phyloP scores from a whole-genome alignment of 2,329 filamentous ascomycete genomes.

The Penicillium frequentans region DNA sequence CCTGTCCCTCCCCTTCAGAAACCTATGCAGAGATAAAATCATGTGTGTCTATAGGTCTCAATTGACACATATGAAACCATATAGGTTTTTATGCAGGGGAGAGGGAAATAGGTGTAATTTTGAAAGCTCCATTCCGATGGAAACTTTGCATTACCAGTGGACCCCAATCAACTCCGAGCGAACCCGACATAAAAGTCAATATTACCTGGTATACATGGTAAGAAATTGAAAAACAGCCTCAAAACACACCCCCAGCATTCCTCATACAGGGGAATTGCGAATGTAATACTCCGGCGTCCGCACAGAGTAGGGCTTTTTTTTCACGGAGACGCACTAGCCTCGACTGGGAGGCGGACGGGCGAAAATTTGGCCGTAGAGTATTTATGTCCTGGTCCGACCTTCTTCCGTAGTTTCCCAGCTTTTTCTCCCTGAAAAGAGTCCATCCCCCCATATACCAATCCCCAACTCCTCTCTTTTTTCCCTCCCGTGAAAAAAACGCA shows the following conservation, averaged over 20 bases:
- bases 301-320: slow-evolving; percentile 33
- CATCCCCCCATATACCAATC: slow-evolving; percentile 24
- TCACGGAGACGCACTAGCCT: slow-evolving; percentile 29
- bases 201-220: slow-evolving; percentile 2
- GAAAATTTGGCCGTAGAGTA: slow-evolving; percentile 41
- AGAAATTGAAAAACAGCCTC: slow-evolving; percentile 17
- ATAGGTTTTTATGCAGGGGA: slow-evolving; percentile 4
- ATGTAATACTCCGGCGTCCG: slow-evolving; percentile 21
- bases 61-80: slow-evolving; percentile 1
- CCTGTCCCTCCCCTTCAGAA: background rate
- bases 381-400: slow-evolving; percentile 34
- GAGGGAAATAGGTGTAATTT: background rate
- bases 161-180: slow-evolving; percentile 9
- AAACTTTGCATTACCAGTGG: background rate
- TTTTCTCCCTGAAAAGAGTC: slow-evolving; percentile 36
- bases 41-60: background rate
- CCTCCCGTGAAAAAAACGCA: slow-evolving; percentile 19
- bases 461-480: slow-evolving; percentile 25
- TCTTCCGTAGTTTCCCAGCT: slow-evolving; percentile 36
- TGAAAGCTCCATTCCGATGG: background rate
- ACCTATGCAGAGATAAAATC: background rate
- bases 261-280: slow-evolving; percentile 14
- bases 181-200: slow-evolving; percentile 14
- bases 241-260: slow-evolving; percentile 23
- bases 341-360: slow-evolving; percentile 34